These are phyloP conservation scores for Sarocladium brachiariae DNA, from an alignment of 2,329 filamentous ascomycete genomes.

Conservation along the genomic window DNA sequence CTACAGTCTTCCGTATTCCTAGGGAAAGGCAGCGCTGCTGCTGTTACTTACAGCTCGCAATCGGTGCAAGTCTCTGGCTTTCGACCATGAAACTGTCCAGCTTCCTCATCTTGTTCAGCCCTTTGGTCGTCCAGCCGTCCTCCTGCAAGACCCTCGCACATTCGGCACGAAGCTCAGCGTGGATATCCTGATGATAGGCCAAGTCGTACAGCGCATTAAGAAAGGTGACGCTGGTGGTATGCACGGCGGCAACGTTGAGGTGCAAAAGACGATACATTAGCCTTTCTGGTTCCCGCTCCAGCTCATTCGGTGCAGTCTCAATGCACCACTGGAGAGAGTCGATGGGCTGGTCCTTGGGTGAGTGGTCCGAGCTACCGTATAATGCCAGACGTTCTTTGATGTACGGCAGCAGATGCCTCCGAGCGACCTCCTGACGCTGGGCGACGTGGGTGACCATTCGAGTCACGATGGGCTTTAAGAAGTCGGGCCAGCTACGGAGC, in stretches of 20 bases:
- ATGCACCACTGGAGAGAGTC: background rate
- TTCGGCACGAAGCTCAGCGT: background rate
- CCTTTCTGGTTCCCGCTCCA: conserved; percentile 13
- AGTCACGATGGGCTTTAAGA: background rate
- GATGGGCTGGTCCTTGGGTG: background rate
- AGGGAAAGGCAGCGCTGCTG: too few relatives aligned
- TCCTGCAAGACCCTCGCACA: background rate
- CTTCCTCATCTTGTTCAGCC: background rate
- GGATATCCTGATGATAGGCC: conserved; percentile 15
- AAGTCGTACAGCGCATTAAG: conserved; percentile 37
- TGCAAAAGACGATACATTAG: conserved; percentile 22
- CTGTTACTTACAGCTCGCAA: too few relatives aligned
- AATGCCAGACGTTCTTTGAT: background rate
- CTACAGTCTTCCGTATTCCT: too few relatives aligned
- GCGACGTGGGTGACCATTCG: too few relatives aligned
- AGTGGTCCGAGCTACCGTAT: background rate
- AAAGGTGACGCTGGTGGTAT: conserved; percentile 29
- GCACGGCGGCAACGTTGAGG: conserved; percentile 31
- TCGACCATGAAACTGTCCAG: background rate
- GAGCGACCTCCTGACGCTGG: too few relatives aligned
- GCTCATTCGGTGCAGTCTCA: background rate
- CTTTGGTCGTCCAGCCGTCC: background rate
- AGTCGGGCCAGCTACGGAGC: background rate
- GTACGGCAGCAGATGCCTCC: background rate
- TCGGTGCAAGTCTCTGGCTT: background rate